Conservation (phyloP, 176 grass and related monocot genomes). For the Melocanna baccifera region DNA sequence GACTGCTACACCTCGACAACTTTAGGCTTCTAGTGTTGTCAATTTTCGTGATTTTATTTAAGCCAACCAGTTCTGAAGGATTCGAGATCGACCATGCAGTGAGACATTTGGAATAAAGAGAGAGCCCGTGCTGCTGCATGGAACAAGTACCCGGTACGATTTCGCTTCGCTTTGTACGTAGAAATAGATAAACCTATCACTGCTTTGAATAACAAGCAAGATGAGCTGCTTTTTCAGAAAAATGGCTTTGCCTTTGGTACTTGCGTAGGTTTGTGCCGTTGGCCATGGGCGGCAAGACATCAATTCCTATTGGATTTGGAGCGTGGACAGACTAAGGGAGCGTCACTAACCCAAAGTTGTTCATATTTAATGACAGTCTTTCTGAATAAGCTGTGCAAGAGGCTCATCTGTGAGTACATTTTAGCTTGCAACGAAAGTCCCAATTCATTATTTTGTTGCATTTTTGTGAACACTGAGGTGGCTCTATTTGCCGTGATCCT, state of each 20-base stretch:
- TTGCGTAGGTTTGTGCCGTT: constrained; percentile 20
- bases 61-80: background rate
- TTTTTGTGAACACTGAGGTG: background rate
- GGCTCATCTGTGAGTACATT: background rate
- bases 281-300: constrained; percentile 17
- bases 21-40: constrained; percentile 11
- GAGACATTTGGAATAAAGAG: constrained; percentile 17
- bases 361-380: constrained; percentile 26
- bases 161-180: constrained; percentile 8
- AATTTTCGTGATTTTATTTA: background rate
- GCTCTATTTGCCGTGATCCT: background rate
- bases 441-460: background rate
- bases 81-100: background rate
- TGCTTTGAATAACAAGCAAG: constrained; percentile 34
- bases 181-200: constrained; percentile 26
- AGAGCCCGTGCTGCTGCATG: constrained; percentile 7
- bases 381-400: constrained; percentile 1
- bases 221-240: constrained; percentile 23
- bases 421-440: constrained; percentile 11
- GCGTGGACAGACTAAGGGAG: constrained; percentile 7
- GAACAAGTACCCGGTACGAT: constrained; percentile 37
- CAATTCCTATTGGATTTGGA: constrained; percentile 30
- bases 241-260: constrained; percentile 1
- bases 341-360: constrained; percentile 25
- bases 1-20: background rate